Evolutionary conservation across 1,139 yeast genomes (phyloP), one percentile per base, ranked within the genome.

Genomic region (Candida neerlandica): DNA sequence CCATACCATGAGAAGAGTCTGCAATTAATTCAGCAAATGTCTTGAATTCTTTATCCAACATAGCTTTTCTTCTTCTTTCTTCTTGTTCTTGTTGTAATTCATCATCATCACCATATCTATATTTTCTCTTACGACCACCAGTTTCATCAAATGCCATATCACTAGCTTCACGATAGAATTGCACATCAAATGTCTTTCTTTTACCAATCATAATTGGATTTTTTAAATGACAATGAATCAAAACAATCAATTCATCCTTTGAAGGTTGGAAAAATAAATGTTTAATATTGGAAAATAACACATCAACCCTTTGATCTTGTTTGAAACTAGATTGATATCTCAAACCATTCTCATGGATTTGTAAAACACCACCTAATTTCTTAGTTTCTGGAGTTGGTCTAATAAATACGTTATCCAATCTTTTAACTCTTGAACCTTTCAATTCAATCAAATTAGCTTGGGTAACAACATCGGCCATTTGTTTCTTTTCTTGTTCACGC

Each of bases 31-130:
- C 98, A 27, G 96, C 94, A 75, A 91, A 95, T 46, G 81, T 78
- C 67, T 84, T 86, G 71, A 92, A 94, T 69, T 95, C 99, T 67
- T 88, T 90, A 73, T 95, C 97, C 62, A 94, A 81, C 44, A 90
- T 82, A 15, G 89, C 88, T 61, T 96, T 88, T 67, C 97, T 82
- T 67, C 95, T 82, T 71, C 98, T 85, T 72, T 94, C 99, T 70
- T 94, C 98, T 71, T 94, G 98, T 72, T 95, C 99, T 69, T 94
- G 98, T 70, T 95, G 99, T 57, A 95, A 77, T 71, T 94, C 99
- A 69, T 94, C 99, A 70, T 94, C 99, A 66, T 94, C 99, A 48
- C 99, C 99, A 63, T 94, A 94, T 64, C 97, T 76, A 76, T 91
- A 89, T 58, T 87, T 86, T 68, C 89, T 77, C 76, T 91, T 89